phyloP scores from a whole-genome alignment of 331 rosid species.

The Stylosanthes scabra region DNA sequence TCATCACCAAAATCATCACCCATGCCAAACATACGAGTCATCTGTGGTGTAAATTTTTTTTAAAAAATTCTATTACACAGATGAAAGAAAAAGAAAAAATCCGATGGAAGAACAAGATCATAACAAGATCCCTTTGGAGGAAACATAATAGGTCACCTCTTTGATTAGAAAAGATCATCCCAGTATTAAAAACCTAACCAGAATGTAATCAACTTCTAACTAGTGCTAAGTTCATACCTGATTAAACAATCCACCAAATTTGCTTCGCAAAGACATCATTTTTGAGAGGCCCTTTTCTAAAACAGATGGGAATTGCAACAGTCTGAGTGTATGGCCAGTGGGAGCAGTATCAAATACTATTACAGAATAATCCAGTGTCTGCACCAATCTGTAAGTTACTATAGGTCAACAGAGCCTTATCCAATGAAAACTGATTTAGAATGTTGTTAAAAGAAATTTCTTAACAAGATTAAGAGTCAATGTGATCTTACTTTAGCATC shows the following conservation, averaged over 20 bases:
- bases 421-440: constrained; percentile 1
- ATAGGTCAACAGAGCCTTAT: constrained; percentile 20
- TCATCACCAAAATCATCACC: constrained; percentile 97
- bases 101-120: constrained; percentile 6
- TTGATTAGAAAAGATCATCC: neutral
- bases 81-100: neutral
- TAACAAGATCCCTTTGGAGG: neutral
- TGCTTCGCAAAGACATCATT: constrained; percentile 92
- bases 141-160: neutral
- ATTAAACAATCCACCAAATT: constrained; percentile 83
- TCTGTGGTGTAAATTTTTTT: constrained; percentile 49
- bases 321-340: constrained; percentile 96
- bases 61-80: constrained; percentile 17
- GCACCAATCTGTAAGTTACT: constrained; percentile 80
- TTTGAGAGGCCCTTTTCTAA: constrained; percentile 96
- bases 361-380: constrained; percentile 98
- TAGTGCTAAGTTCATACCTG: constrained; percentile 65
- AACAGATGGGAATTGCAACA: constrained; percentile 94
- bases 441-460: neutral
- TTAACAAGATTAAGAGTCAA: constrained; percentile 26
- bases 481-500: constrained; percentile 84
- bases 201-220: constrained; percentile 22
- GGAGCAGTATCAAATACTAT: constrained; percentile 99
- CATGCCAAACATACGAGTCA: constrained; percentile 93
- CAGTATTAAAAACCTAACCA: constrained; percentile 8